Percentiles rank a stretch among this genome's conserved stretches.
These are phyloP conservation scores for Solanum pennellii DNA, from an alignment of 257 asterid genomes.

Conservation along the genomic window DNA sequence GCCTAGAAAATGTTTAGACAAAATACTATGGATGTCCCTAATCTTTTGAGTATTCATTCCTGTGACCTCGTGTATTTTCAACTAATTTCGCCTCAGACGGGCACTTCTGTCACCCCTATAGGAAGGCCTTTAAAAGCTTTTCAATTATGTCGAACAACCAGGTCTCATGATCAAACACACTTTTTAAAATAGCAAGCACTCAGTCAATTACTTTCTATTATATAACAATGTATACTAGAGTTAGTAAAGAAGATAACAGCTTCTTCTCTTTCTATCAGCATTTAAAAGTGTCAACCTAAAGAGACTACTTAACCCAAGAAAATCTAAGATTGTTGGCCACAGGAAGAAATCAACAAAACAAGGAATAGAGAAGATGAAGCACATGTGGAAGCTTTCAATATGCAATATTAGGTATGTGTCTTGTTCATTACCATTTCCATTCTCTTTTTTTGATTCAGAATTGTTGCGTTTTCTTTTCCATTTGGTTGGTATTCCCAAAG, in stretches of 20 bases:
- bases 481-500: background rate
- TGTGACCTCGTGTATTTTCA: background rate
- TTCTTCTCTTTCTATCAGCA: background rate
- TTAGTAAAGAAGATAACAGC: background rate
- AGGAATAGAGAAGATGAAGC: background rate
- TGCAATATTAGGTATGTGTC: background rate
- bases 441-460: background rate
- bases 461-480: background rate
- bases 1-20: background rate
- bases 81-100: background rate
- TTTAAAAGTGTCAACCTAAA: background rate
- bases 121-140: background rate
- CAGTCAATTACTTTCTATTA: background rate
- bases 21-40: background rate
- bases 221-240: background rate
- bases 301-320: background rate
- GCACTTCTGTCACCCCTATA: background rate
- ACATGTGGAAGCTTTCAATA: background rate
- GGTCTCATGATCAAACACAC: background rate
- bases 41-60: background rate
- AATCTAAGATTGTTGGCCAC: background rate
- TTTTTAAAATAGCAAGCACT: background rate
- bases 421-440: background rate
- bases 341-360: background rate
- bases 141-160: background rate